Percentiles rank a stretch among this genome's conserved stretches.
These are phyloP conservation scores for Tetrastigma voinierianum DNA, from an alignment of 164 flowering plant genomes.

Conservation along the genomic window DNA sequence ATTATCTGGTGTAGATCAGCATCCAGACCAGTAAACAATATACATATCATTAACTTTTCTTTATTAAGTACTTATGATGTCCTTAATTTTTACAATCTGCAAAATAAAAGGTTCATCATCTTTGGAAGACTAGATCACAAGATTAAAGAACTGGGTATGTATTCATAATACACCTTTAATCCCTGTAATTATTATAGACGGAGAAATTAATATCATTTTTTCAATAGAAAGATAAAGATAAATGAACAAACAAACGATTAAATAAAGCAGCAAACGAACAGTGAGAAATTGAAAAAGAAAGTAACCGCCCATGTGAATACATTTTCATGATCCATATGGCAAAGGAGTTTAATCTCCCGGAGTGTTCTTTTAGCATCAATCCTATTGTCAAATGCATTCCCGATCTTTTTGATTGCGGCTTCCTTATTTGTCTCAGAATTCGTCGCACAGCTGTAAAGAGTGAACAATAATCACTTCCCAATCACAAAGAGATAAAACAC, in stretches of 20 bases:
- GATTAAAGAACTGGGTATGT: too few relatives aligned
- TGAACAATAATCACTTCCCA: neutral
- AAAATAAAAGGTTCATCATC: constrained; percentile 1
- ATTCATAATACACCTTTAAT: too few relatives aligned
- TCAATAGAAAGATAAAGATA: too few relatives aligned
- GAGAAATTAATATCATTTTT: neutral
- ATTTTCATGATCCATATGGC: constrained; percentile 82
- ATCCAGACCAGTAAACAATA: constrained; percentile 82
- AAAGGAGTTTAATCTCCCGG: constrained; percentile 76
- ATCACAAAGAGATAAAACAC: neutral
- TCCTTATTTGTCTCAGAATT: constrained; percentile 71
- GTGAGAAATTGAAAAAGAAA: neutral
- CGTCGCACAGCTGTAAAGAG: constrained; percentile 49
- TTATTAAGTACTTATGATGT: constrained; percentile 63
- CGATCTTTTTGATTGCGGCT: constrained; percentile 79
- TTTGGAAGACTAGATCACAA: too few relatives aligned
- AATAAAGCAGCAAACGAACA: too few relatives aligned
- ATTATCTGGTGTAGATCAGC: constrained; percentile 89
- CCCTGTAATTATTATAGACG: too few relatives aligned
- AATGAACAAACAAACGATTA: too few relatives aligned
- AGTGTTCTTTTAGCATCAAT: constrained; percentile 80
- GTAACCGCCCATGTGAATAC: constrained; percentile 23
- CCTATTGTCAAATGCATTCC: constrained; percentile 75
- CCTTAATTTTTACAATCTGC: constrained; percentile 81
- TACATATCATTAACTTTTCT: constrained; percentile 80